Base-by-base conservation (phyloP, 768 basidiomycete genomes). In the Gloeopeniophorella convolvens region DNA sequence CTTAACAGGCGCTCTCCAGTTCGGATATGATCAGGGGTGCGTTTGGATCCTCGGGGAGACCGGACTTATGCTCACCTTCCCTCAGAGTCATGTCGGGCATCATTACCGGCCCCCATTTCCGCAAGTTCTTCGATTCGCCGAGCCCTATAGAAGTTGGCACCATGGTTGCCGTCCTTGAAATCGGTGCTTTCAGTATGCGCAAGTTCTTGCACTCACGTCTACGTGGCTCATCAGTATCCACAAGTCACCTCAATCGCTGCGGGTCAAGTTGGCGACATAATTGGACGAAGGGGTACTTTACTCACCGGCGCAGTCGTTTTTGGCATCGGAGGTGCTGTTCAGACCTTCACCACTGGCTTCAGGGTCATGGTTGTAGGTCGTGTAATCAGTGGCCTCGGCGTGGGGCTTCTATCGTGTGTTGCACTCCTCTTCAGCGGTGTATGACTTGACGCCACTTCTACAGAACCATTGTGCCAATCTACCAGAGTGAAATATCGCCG, bases 401-500 rank as follows among this genome's bases (percentile, higher is more conserved):
- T 96, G 13, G 93, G 93, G 7, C 72, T 95, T 54, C 68, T 95
- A 46, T 89, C 86, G 87, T 91, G 62, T 60, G 85, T 75, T 15
- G 39, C 49, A 13, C 24, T 18, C 35, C 11, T 28, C 20, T 28
- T 33, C 26, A 42, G 23, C 18, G 30, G 21, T 32, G 15, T 33
- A 18, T 8, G 13, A 39, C 27, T 49, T 52, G 26, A 43, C 37
- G 16, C 7, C 30, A 33, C 4, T 32, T 16, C 23, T 46, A n/a
- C 58, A 92, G 90, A 35, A 93, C 90, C n/a, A 92, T 93, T 53
- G 90, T 93, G 24, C 91, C 90, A 12, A 91, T 93, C 50, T 94
- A 92, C 66, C 89, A 96, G 71, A 91, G 89, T 59, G 94, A 97
- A 72, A 91, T 96, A 40, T 93, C 90, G 4, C 93, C 94, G 26